Base-by-base conservation (phyloP, 306 rosid genomes). In the Glycine soja region DNA sequence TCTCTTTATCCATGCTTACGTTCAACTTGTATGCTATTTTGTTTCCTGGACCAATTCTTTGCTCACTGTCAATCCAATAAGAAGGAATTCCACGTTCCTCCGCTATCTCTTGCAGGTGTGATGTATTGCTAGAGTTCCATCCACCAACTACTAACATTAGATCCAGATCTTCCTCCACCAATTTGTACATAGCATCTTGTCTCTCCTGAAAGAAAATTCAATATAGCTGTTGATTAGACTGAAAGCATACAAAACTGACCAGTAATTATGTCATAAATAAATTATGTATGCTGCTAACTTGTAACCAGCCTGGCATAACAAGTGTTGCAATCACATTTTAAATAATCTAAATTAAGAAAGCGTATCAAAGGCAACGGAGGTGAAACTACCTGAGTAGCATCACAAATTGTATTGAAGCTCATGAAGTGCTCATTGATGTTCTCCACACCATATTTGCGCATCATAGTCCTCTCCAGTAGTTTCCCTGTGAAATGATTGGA, bases 141-240 rank as follows among this genome's bases (percentile, higher is more conserved):
- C 99, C 99, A 57, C 99, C 99, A 82, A 95, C 62, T 38, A 95
- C 99, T 72, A 95, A 83, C 66, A 93, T 86, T 24, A 93, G 97
- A 88, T 95, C 99, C 80, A 95, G 4, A 53, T 90, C 85, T 73
- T 90, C 68, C 83, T 92, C 97, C 65, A 95, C 99, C 38, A 95
- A 89, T 95, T 95, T 92, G 89, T 87, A 93, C 94, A 95, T 95
- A n/a, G 99, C 99, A 86, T 95, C 98, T 90, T 95, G 99, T 53
- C 99, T 89, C 90, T 95, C 99, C 99, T 93, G 90, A 73, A 82
- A 77, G 16, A 63, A 34, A 68, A 56, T 15, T 68, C 32, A 81
- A 61, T 30, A 51, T 51, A 72, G 45, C 19, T 50, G 8, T 61
- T 63, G 13, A 63, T 66, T 34, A 73, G 72, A 83, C 64, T 12